Evolutionary conservation across 768 basidiomycete species (phyloP).

Genomic region (Fistulinella prunicolor): DNA sequence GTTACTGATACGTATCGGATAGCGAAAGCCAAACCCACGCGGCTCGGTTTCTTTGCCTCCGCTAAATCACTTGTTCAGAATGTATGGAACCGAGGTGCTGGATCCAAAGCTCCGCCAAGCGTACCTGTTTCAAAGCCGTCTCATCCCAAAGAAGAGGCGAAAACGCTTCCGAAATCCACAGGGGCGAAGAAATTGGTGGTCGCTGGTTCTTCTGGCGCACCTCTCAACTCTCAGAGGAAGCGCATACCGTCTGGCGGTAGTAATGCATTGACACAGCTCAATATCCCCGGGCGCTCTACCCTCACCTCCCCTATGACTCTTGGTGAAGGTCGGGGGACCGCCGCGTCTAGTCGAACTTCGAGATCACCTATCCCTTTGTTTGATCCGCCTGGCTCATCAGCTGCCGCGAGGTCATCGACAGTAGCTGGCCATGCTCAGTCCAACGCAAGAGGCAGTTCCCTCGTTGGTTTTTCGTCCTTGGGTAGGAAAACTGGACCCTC

Average conservation of each 20-base stretch:
- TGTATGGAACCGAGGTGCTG: slow-evolving; percentile 64
- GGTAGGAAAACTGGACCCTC: slow-evolving; percentile 35
- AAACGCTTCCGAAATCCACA: slow-evolving; percentile 5
- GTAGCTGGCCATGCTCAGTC: slow-evolving; percentile 16
- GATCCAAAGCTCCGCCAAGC: slow-evolving; percentile 26
- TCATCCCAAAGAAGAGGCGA: slow-evolving; percentile 13
- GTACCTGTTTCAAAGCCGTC: slow-evolving; percentile 29
- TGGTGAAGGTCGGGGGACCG: slow-evolving; percentile 3
- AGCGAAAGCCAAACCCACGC: slow-evolving; percentile 42
- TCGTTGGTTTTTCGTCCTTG: slow-evolving; percentile 36
- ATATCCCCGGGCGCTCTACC: slow-evolving; percentile 9
- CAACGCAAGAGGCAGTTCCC: slow-evolving; percentile 16
- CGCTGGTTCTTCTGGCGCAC: slow-evolving; percentile 23
- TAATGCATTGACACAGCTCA: slow-evolving; percentile 3
- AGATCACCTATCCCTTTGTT: slow-evolving; percentile 23
- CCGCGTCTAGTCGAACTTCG: slow-evolving; percentile 13
- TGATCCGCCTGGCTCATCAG: slow-evolving; percentile 8
- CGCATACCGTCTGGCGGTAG: slow-evolving; percentile 16
- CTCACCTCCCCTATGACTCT: slow-evolving; percentile 12
- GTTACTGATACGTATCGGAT: slow-evolving; percentile 24
- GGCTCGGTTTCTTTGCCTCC: slow-evolving; percentile 66
- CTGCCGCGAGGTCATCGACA: slow-evolving; percentile 13
- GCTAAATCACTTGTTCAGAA: slow-evolving; percentile 70
- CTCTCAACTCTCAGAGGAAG: slow-evolving; percentile 18
- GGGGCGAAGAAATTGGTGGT: slow-evolving; percentile 21